These are phyloP conservation scores for Cyberlindnera japonica DNA, from an alignment of 805 yeast species.

Conservation along the genomic window DNA sequence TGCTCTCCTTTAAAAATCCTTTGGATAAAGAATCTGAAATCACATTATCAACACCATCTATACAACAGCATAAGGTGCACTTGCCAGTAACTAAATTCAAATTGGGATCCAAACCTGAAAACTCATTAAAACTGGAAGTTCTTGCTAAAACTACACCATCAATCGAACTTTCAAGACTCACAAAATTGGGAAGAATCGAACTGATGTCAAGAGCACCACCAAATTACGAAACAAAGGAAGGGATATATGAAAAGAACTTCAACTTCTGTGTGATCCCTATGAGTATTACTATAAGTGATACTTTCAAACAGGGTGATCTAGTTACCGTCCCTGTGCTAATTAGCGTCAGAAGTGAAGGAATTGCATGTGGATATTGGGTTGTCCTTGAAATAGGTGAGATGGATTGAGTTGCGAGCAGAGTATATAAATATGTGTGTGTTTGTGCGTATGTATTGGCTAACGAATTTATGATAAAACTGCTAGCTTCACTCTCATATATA, in stretches of 20 bases:
- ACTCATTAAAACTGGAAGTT: conserved; percentile 17
- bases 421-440: too few species aligned
- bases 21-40: conserved; percentile 9
- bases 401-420: too few species aligned
- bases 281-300: conserved; percentile 6
- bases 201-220: conserved; percentile 24
- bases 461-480: not conserved
- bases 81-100: conserved; percentile 21
- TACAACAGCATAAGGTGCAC: conserved; percentile 4
- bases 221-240: conserved; percentile 7
- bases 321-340: conserved; percentile 24
- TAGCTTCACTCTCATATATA: too few species aligned
- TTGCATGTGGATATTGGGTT: conserved; percentile 23
- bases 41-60: conserved; percentile 16
- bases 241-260: conserved; percentile 21
- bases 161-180: conserved; percentile 22
- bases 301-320: not conserved
- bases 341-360: conserved; percentile 17
- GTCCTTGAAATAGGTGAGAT: too few species aligned
- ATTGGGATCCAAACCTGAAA: conserved; percentile 19
- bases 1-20: conserved; percentile 21
- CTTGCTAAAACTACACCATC: conserved; percentile 30
- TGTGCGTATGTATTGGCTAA: too few species aligned
- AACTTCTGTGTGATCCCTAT: conserved; percentile 31
- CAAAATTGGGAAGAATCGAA: conserved; percentile 31